Percentiles rank a stretch among this genome's conserved stretches.
Conservation (phyloP, 306 rosid species). For the Prunus fruticosa region DNA sequence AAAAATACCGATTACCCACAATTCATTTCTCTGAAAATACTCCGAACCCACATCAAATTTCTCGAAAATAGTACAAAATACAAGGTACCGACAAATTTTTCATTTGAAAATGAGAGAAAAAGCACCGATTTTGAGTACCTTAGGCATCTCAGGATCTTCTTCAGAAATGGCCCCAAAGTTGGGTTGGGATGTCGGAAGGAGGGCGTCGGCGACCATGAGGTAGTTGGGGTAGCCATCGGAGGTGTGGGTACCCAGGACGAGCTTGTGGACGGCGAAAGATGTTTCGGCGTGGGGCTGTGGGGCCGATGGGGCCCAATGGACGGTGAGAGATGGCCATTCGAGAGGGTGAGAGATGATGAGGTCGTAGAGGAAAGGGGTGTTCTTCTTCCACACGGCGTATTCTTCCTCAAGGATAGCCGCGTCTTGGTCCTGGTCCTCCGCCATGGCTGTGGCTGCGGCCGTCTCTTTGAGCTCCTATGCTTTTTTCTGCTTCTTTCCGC, state of each 20-base stretch:
- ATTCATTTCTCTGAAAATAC: not conserved
- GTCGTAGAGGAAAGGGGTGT: constrained; percentile 77
- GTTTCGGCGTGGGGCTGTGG: constrained; percentile 45
- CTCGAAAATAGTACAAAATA: not conserved
- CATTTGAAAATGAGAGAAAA: not conserved
- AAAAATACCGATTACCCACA: not conserved
- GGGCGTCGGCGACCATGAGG: constrained; percentile 67
- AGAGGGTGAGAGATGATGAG: constrained; percentile 71
- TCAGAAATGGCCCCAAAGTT: constrained; percentile 22
- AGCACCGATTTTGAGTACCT: constrained; percentile 33
- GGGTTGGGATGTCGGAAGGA: constrained; percentile 52
- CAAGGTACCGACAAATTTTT: not conserved
- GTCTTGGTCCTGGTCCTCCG: constrained; percentile 35
- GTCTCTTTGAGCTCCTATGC: not conserved
- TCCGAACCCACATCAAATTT: not conserved
- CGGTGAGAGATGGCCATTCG: constrained; percentile 94
- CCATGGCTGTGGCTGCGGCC: constrained; percentile 29
- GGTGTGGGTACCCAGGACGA: constrained; percentile 86
- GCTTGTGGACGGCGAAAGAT: constrained; percentile 59
- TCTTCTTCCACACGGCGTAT: constrained; percentile 83
- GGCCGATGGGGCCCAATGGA: constrained; percentile 56
- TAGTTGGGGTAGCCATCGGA: constrained; percentile 58
- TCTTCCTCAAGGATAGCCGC: constrained; percentile 57
- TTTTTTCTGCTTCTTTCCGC: not conserved
- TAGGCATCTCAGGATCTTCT: constrained; percentile 42